These are phyloP conservation scores for Vigna reflexopilosa DNA, from an alignment of 306 rosid species.

Conservation along the genomic window DNA sequence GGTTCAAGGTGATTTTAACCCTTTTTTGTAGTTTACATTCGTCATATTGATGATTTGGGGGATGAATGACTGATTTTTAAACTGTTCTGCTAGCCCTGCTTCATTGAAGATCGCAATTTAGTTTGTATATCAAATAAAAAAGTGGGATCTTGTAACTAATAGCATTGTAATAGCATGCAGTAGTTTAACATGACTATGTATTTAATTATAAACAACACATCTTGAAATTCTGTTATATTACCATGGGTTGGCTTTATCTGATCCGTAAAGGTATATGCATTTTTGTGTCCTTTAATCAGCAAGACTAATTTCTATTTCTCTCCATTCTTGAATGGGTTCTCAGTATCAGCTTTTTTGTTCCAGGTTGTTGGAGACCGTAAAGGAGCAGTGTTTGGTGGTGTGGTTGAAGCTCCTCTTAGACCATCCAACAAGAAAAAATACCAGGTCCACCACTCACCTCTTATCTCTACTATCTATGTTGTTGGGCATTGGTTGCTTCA, in stretches of 20 bases:
- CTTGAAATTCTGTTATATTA: conserved; percentile 3
- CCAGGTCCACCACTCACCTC: conserved; percentile 62
- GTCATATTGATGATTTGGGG: neutral
- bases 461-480: neutral
- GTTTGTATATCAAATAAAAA: conserved; percentile 27
- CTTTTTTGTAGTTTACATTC: conserved; percentile 21
- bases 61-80: neutral
- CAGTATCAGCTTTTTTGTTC: conserved; percentile 36
- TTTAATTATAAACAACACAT: conserved; percentile 12
- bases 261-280: conserved; percentile 1
- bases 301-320: conserved; percentile 20
- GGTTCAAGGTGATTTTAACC: conserved; percentile 7
- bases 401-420: conserved; percentile 91
- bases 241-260: conserved; percentile 1
- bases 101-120: conserved; percentile 1
- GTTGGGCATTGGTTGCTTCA: conserved; percentile 26
- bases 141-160: neutral
- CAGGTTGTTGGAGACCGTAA: conserved; percentile 91
- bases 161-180: neutral
- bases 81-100: neutral
- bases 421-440: conserved; percentile 80
- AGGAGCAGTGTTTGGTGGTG: conserved; percentile 94
- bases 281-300: conserved; percentile 24
- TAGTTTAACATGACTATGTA: conserved; percentile 16
- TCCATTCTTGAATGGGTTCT: conserved; percentile 26